Evolutionary conservation across 768 basidiomycete species (phyloP), one percentile per base, ranked within the genome.

Genomic region (Podaxis sp.): DNA sequence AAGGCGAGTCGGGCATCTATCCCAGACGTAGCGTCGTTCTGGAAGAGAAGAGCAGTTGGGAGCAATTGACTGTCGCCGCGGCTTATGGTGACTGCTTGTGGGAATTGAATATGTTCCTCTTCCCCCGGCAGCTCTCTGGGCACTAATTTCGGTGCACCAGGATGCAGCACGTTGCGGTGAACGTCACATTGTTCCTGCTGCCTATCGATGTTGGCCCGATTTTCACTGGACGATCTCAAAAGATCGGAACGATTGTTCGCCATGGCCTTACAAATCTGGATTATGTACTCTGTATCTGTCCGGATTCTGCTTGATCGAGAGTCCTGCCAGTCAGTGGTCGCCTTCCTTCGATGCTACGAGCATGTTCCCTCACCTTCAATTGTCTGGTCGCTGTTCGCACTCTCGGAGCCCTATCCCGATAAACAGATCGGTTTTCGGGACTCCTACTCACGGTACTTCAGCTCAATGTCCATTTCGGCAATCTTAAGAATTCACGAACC

Each of bases 1-100:
- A 53, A 60, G 59, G 51, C 51, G 38, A 60, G 37, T n/a, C 50
- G 50, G 20, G 13, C 20, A 22, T 51, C 49, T 2, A 52, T 36
- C 7, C 11, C n/a, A 2, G 49, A 12, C 4, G 12, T 15, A 10
- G 48, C 15, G 15, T 59, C 48, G 48, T 59, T 7, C 30, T 38
- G 58, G 20, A 59, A 59, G 20, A 59, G 58, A 17, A 59, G 36
- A 38, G 8, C 33, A 0, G 17, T 24, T 17, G 58, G 58, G 30
- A 59, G 46, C 17, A 49, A 37, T 51, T 59, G 58, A 6, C 3
- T 24, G 5, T 44, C 11, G 0, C 41, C 40, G 6, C 4, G 36
- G 37, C 22, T 13, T 22, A 55, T 37, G 54, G 13, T n/a, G 24
- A 44, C 40, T 15, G 37, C 11, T 4, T 13, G 56, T n/a, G n/a